Percentiles rank a stretch among this genome's conserved stretches.
Evolutionary conservation across 345 rosid genomes (phyloP).

Genomic region (Pugionium cornutum): DNA sequence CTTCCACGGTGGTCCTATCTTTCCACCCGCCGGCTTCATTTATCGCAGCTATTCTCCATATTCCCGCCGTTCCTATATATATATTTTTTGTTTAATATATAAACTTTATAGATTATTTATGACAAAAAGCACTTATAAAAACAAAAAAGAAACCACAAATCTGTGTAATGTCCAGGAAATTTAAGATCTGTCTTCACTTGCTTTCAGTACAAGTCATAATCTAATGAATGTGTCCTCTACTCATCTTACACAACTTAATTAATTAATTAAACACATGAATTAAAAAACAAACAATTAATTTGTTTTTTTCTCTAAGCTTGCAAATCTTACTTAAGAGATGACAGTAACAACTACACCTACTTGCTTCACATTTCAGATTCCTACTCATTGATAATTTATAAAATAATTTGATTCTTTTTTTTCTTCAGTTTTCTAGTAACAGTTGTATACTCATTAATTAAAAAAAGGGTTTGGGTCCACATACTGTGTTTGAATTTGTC

Average conservation of each 20-base stretch:
- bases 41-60: constrained; percentile 99
- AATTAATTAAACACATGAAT: constrained; percentile 18
- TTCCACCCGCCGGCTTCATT: constrained; percentile 99
- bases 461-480: constrained; percentile 24
- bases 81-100: no score
- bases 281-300: no score
- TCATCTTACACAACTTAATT: background rate
- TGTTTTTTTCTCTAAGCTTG: constrained; percentile 11
- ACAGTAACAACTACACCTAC: constrained; percentile 15
- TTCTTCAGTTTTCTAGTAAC: constrained; percentile 12
- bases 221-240: constrained; percentile 28
- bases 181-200: constrained; percentile 18
- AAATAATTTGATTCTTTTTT: constrained; percentile 18
- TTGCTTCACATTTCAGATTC: constrained; percentile 35
- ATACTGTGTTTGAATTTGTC: constrained; percentile 31
- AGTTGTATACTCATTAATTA: constrained; percentile 16
- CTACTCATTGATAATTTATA: constrained; percentile 16
- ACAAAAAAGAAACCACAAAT: background rate
- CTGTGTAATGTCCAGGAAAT: background rate
- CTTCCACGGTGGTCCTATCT: constrained; percentile 97
- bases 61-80: constrained; percentile 79
- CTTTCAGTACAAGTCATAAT: constrained; percentile 26
- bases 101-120: no score
- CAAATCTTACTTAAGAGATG: constrained; percentile 29
- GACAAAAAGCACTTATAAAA: background rate